phyloP scores from a whole-genome alignment of 495 filamentous ascomycete genomes.

The Penicillium manginii region DNA sequence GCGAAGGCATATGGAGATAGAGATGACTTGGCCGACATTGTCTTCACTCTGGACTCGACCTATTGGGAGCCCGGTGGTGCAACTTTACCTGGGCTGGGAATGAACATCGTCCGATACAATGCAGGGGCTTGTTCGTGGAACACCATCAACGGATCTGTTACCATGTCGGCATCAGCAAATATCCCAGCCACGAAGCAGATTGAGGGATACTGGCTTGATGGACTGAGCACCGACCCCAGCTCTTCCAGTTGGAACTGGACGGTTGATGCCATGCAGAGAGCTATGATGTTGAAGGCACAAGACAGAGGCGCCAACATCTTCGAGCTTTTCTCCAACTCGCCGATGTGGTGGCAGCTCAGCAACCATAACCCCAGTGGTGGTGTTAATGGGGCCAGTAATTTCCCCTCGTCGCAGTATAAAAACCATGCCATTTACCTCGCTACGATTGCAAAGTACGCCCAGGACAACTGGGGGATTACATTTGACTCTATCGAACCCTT shows the following conservation, averaged over 20 bases:
- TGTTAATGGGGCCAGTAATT: constrained; percentile 12
- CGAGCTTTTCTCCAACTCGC: constrained; percentile 22
- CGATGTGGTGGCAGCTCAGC: constrained; percentile 18
- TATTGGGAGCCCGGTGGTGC: constrained; percentile 7
- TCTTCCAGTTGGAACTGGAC: constrained; percentile 23
- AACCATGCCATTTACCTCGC: constrained; percentile 21
- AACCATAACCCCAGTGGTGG: constrained; percentile 19
- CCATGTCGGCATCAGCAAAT: constrained; percentile 14
- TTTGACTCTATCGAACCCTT: constrained; percentile 20
- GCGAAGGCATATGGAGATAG: constrained; percentile 16
- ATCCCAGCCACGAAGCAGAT: constrained; percentile 16
- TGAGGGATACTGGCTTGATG: constrained; percentile 20
- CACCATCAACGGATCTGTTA: constrained; percentile 12
- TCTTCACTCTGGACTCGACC: constrained; percentile 16
- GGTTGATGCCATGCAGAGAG: constrained; percentile 20
- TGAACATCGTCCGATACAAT: constrained; percentile 21
- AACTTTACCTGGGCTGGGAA: constrained; percentile 14
- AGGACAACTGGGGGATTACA: constrained; percentile 18
- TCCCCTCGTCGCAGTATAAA: constrained; percentile 19
- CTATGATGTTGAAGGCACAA: constrained; percentile 17
- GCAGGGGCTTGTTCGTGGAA: constrained; percentile 20
- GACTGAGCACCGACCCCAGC: constrained; percentile 8
- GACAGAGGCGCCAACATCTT: constrained; percentile 17
- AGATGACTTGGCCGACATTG: constrained; percentile 16
- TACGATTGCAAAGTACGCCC: constrained; percentile 17